A percentile compares a stretch with the other conserved stretches of the same genome.
These are phyloP conservation scores for Closterium sp. DNA, from an alignment of 139 green algal genomes.

Conservation along the genomic window DNA sequence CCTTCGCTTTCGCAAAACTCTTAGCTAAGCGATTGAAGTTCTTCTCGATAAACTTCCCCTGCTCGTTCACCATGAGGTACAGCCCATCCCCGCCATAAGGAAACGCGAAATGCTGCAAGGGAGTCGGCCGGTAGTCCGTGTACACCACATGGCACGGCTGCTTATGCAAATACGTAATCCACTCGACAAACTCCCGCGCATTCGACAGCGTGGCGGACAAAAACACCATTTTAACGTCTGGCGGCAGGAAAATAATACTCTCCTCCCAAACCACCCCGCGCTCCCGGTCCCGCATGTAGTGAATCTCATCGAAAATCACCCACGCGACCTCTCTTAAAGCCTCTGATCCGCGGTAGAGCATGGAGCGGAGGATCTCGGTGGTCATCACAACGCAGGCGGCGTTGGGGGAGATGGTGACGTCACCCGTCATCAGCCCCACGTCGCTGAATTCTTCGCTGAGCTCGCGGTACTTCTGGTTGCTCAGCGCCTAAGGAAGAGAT, in stretches of 20 bases:
- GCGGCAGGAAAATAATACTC: conserved; percentile 91
- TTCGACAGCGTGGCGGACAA: conserved; percentile 96
- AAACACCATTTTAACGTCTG: conserved; percentile 81
- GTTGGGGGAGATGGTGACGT: conserved; percentile 88
- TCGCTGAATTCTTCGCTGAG: conserved; percentile 82
- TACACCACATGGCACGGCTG: conserved; percentile 94
- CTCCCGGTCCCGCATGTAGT: conserved; percentile 95
- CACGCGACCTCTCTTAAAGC: conserved; percentile 52
- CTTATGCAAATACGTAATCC: conserved; percentile 81
- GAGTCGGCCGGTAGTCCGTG: conserved; percentile 86
- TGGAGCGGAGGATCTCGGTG: conserved; percentile 91
- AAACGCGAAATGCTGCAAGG: conserved; percentile 91
- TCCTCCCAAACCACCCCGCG: conserved; percentile 99
- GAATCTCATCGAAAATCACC: conserved; percentile 98
- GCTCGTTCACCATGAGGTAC: conserved; percentile 70
- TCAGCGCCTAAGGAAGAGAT: conserved; percentile 65
- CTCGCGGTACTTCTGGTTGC: conserved; percentile 97
- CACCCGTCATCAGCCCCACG: conserved; percentile 86
- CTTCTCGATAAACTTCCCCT: conserved; percentile 65
- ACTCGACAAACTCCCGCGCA: conserved; percentile 87
- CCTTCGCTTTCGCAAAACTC: conserved; percentile 54
- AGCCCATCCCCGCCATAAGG: conserved; percentile 69
- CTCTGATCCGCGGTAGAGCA: conserved; percentile 60
- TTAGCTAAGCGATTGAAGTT: conserved; percentile 62
- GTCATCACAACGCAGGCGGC: conserved; percentile 96